These are phyloP conservation scores for Trichoderma simmonsii DNA, from an alignment of 2,329 filamentous ascomycete species.

Conservation along the genomic window DNA sequence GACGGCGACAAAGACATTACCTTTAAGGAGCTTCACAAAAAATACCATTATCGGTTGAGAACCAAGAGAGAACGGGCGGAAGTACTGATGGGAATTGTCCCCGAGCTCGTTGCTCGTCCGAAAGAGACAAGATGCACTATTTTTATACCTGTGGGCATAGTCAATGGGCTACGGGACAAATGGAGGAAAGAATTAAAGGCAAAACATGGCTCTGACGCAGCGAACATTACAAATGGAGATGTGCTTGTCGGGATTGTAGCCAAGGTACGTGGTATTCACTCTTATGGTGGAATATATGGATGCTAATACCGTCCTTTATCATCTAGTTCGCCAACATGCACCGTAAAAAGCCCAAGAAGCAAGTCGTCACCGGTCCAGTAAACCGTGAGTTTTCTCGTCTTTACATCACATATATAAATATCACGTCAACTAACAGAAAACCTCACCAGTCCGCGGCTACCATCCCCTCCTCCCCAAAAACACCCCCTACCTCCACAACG, in stretches of 20 bases:
- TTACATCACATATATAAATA: not conserved
- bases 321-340: conserved; percentile 20
- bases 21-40: conserved; percentile 13
- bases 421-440: not conserved
- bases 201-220: conserved; percentile 10
- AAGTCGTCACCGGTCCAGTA: conserved; percentile 11
- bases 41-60: conserved; percentile 12
- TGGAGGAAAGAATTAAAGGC: conserved; percentile 8
- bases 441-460: conserved; percentile 18
- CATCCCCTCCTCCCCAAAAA: conserved; percentile 18
- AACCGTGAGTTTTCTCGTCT: not conserved
- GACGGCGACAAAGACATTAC: conserved; percentile 17
- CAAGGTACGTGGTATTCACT: conserved; percentile 7
- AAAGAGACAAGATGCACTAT: conserved; percentile 14
- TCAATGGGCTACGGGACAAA: conserved; percentile 13
- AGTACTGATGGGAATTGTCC: conserved; percentile 9
- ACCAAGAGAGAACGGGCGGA: conserved; percentile 1
- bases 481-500: conserved; percentile 24
- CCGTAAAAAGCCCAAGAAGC: conserved; percentile 18
- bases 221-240: conserved; percentile 14
- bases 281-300: not conserved
- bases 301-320: not conserved
- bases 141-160: conserved; percentile 1
- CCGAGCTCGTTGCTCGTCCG: conserved; percentile 15
- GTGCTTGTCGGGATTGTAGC: conserved; percentile 13